Base-by-base conservation (phyloP, 2,329 filamentous ascomycete genomes). In the Fusarium odoratissimum region DNA sequence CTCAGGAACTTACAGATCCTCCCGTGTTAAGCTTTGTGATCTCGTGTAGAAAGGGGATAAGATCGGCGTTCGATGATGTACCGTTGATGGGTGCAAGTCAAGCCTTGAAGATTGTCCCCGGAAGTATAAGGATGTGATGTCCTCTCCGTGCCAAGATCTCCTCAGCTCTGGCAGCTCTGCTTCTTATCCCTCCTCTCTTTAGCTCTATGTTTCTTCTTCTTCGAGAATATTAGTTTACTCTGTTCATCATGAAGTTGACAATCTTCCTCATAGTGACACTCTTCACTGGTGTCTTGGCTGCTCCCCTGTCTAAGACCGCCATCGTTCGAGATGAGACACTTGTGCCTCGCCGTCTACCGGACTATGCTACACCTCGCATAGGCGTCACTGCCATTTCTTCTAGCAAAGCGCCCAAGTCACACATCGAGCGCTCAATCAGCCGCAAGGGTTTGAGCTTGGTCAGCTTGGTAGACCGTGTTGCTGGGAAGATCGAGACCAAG, bases 161-260 rank as follows among this genome's bases (percentile, higher is more conserved):
- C 4, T 33, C 41, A 46, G 19, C 23, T 23, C 42, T 23, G 31
- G 21, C 31, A 28, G 31, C 35, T 13, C 16, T 41, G 23, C 9
- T 48, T 21, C 6, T 17, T 6, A 6, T 3, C 11, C 14, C 16
- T n/a, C 30, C 21, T 10, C 17, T 23, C 21, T 13, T 23, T 33
- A 16, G 4, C 7, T 23, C 8, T 9, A 2, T 12, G 0, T 3
- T 7, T 21, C 11, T n/a, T 7, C 12, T 25, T 14, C n/a, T 23
- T 17, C 10, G 13, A 14, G 7, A 14, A 16, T 33, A 14, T 33
- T 8, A 14, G 14, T 16, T 16, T 14, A 33, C 2, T 35, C 37
- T 48, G 10, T 13, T 35, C 37, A 49, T 33, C 3, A 73, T 73
- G 71, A 73, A 73, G 67, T 64, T 60, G 17, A 33, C 49, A 6